Base-by-base conservation (phyloP, 192 early-diverging fungal genomes). In the Chytriomyces sp. region DNA sequence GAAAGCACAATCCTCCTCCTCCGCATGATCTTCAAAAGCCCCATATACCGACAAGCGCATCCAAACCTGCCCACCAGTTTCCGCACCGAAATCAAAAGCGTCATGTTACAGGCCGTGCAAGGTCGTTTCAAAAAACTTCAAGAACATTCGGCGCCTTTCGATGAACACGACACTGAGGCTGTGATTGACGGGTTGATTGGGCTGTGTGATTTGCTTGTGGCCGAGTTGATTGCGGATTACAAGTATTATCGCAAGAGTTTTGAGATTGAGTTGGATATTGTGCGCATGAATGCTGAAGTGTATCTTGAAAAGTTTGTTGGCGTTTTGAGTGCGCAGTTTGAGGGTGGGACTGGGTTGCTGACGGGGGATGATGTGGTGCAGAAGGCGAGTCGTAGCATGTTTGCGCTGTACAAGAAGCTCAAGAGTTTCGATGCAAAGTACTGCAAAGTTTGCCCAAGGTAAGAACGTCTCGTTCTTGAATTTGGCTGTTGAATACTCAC, bases 1-100 rank as follows among this genome's bases (percentile, higher is more conserved):
- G 84, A 84, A 73, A 83, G 81, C 47, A 83, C 86, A 23, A 81
- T 88, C 43, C 68, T 88, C 57, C 69, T 88, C 28, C 65, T 87
- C 24, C 80, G 87, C 44, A 88, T 88, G 87, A 88, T 88, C 23
- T 81, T 81, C 75, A 80, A 81, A 53, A 81, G 77, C 57, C 80
- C 80, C 20, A 76, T 84, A 6, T 88, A 78, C 63, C 78, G 82
- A 28, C 79, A 88, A 46, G 64, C 60, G 23, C 82, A 86, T 72
- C 84, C 82, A 35, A 73, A 80, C 11, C 66, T 85, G 9, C 84
- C 80, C 35, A 73, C 78, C 24, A 75, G 65, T 23, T 88, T 88
- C 84, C 73, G 83, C 35, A 81, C 86, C 11, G 75, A 76, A 26
- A 76, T 76, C 43, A 50, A 67, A 68, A 26, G 75, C 50, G 61